Evolutionary conservation across 371 early-diverging fungal genomes (phyloP).

Genomic region (Racocetra persica): DNA sequence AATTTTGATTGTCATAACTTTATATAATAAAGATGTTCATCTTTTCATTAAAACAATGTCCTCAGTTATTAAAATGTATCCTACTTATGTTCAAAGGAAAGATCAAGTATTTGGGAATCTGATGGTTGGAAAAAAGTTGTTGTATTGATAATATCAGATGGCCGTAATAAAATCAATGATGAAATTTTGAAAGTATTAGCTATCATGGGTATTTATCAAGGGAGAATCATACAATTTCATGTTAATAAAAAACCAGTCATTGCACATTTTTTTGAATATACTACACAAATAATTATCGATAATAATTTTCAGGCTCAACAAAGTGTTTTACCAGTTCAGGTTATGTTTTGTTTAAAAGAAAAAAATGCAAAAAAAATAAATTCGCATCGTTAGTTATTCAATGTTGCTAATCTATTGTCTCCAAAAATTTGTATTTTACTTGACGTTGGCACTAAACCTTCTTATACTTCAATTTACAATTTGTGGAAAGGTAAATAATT

Average conservation of each 20-base stretch:
- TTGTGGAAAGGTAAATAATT: conserved; percentile 80
- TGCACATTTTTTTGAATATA: conserved; percentile 93
- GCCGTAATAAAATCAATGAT: conserved; percentile 70
- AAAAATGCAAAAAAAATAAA: conserved; percentile 85
- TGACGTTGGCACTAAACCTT: conserved; percentile 90
- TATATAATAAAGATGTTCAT: conserved; percentile 88
- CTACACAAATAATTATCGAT: conserved; percentile 76
- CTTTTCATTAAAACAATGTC: conserved; percentile 82
- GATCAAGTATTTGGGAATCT: conserved; percentile 75
- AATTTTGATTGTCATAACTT: conserved; percentile 88
- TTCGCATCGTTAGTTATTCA: conserved; percentile 94
- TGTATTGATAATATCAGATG: conserved; percentile 80
- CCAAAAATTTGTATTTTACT: conserved; percentile 86
- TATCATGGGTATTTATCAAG: conserved; percentile 86
- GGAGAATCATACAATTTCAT: conserved; percentile 74
- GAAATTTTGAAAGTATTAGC: conserved; percentile 78
- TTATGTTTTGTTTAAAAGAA: conserved; percentile 87
- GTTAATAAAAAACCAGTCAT: conserved; percentile 67
- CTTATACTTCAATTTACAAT: conserved; percentile 78
- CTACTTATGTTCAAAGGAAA: conserved; percentile 73
- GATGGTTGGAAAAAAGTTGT: conserved; percentile 89
- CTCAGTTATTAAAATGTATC: conserved; percentile 81
- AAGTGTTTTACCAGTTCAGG: conserved; percentile 79
- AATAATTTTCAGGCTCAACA: conserved; percentile 62
- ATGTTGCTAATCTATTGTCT: conserved; percentile 76